Evolutionary conservation across 2,329 filamentous ascomycete species (phyloP).

Genomic region (Arthrobotrys sphaeroides): DNA sequence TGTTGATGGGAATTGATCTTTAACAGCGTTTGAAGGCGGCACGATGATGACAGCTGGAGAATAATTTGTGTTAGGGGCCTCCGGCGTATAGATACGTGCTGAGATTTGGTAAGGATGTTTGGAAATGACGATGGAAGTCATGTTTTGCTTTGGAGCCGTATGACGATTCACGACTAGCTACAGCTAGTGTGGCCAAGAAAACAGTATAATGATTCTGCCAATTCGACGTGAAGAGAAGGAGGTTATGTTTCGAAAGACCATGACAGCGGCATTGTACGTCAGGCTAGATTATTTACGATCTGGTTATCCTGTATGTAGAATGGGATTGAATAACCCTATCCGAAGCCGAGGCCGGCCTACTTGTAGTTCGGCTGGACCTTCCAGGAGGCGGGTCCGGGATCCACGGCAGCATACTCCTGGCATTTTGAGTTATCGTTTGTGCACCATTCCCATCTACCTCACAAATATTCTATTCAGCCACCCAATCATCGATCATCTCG

Average conservation of each 20-base stretch:
- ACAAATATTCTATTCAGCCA: too few species aligned
- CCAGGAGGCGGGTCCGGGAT: too few species aligned
- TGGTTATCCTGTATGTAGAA: neutral
- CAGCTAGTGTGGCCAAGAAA: neutral
- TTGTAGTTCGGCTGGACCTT: neutral
- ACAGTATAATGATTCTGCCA: neutral
- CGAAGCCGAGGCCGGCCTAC: neutral
- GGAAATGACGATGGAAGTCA: neutral
- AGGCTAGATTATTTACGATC: neutral
- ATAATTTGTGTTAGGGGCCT: neutral
- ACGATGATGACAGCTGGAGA: neutral
- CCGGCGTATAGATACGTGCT: neutral
- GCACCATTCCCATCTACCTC: too few species aligned
- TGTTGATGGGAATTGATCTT: conserved; percentile 5
- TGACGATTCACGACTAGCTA: too few species aligned
- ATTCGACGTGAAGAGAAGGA: neutral
- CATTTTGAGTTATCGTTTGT: too few species aligned
- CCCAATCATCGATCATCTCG: too few species aligned
- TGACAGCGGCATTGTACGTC: neutral
- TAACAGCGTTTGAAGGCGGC: neutral
- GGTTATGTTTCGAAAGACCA: neutral
- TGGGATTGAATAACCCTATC: conserved; percentile 15
- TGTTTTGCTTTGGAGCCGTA: neutral
- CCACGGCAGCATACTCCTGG: too few species aligned
- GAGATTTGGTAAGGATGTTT: neutral